Conservation (phyloP, 257 asterid species). For the Vinca minor region DNA sequence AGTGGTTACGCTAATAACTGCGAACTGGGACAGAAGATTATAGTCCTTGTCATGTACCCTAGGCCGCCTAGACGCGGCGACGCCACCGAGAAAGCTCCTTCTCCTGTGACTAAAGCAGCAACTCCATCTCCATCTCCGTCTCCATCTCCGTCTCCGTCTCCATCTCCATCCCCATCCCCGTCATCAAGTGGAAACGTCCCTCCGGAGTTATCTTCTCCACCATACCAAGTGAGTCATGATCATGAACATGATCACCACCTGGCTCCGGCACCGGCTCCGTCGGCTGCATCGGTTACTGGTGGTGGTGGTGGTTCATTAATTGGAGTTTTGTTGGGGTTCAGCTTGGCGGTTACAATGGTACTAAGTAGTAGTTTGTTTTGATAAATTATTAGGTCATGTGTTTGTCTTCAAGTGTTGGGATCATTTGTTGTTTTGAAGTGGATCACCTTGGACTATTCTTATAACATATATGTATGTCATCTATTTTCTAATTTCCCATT, state of each 20-base stretch:
- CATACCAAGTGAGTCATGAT: background rate
- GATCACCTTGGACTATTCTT: background rate
- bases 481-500: no score
- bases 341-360: background rate
- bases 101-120: background rate
- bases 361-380: background rate
- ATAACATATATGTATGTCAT: no score
- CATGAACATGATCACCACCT: background rate
- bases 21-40: slow-evolving; percentile 47
- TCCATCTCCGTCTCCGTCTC: slow-evolving; percentile 15
- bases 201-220: no score
- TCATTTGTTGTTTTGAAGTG: background rate
- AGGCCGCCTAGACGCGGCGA: slow-evolving; percentile 23
- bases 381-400: background rate
- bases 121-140: slow-evolving; percentile 13
- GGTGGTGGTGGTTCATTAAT: no score
- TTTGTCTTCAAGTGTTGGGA: no score
- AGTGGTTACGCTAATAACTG: slow-evolving; percentile 40
- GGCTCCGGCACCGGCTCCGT: slow-evolving; percentile 7
- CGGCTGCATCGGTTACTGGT: background rate
- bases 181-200: background rate
- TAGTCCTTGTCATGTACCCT: slow-evolving; percentile 41
- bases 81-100: background rate
- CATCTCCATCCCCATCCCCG: slow-evolving; percentile 2
- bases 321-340: slow-evolving; percentile 1